Evolutionary conservation across 257 asterid genomes (phyloP).

Genomic region (Lycium ferocissimum): DNA sequence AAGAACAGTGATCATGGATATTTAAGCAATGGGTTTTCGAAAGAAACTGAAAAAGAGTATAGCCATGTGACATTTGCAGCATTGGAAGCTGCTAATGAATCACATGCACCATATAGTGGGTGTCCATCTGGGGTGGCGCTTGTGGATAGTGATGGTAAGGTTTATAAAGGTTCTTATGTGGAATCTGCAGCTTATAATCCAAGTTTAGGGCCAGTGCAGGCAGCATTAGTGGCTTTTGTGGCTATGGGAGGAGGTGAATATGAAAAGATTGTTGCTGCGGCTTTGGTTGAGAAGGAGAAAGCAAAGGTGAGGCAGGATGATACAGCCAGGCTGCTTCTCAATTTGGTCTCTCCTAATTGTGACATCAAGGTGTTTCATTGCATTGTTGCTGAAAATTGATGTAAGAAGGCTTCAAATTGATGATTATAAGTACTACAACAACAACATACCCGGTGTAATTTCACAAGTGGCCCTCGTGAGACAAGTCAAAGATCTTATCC

Average conservation of each 20-base stretch:
- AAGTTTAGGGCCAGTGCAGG: slow-evolving; percentile 80
- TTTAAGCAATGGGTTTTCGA: slow-evolving; percentile 47
- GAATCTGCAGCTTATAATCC: slow-evolving; percentile 94
- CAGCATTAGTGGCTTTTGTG: slow-evolving; percentile 73
- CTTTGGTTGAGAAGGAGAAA: slow-evolving; percentile 71
- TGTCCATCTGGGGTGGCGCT: slow-evolving; percentile 86
- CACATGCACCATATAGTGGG: slow-evolving; percentile 84
- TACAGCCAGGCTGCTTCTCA: slow-evolving; percentile 64
- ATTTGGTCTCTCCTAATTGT: slow-evolving; percentile 67
- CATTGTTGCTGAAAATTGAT: slow-evolving; percentile 36
- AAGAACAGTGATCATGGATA: background rate
- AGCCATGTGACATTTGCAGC: slow-evolving; percentile 51
- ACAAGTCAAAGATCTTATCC: too few relatives aligned
- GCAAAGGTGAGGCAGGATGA: slow-evolving; percentile 71
- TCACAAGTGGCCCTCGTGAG: too few relatives aligned
- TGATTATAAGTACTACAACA: background rate
- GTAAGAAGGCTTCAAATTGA: slow-evolving; percentile 33
- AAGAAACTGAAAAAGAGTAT: background rate
- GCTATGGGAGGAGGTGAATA: slow-evolving; percentile 74
- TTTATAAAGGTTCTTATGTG: slow-evolving; percentile 67
- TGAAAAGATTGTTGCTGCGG: slow-evolving; percentile 75
- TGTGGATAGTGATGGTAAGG: slow-evolving; percentile 76
- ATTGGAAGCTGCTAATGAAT: slow-evolving; percentile 70
- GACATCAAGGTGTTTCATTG: slow-evolving; percentile 58
- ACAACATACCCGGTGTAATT: too few relatives aligned